phyloP scores from a whole-genome alignment of 306 rosid genomes.

The Prosopis cineraria region DNA sequence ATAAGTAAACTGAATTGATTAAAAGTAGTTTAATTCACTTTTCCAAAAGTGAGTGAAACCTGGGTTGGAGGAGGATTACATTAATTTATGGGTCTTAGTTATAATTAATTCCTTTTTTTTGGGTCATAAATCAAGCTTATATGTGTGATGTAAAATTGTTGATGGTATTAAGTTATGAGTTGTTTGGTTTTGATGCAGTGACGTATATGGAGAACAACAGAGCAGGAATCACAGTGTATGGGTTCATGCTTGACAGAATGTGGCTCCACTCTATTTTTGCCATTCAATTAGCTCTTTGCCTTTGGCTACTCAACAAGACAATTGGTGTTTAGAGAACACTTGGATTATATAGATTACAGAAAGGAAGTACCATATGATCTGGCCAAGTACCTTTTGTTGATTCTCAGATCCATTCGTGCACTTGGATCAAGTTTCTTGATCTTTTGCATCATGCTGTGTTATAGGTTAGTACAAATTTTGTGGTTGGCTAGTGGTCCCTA shows the following conservation, averaged over 20 bases:
- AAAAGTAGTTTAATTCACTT: background rate
- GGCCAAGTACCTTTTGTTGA: background rate
- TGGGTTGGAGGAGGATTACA: background rate
- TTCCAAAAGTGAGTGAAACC: background rate
- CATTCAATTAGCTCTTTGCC: slow-evolving; percentile 72
- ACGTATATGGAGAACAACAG: slow-evolving; percentile 81
- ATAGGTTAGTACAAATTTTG: background rate
- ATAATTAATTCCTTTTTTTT: background rate
- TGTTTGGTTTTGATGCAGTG: slow-evolving; percentile 54
- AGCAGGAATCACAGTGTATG: slow-evolving; percentile 83
- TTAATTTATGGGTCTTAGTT: background rate
- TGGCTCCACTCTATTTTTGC: slow-evolving; percentile 93
- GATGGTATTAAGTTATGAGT: background rate
- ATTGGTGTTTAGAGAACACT: slow-evolving; percentile 48
- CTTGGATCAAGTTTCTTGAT: background rate
- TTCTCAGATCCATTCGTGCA: background rate
- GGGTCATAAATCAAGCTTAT: background rate
- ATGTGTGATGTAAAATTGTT: background rate
- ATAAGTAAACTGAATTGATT: background rate
- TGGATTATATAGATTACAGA: background rate
- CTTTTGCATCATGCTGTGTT: background rate
- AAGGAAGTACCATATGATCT: slow-evolving; percentile 12
- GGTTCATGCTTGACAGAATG: slow-evolving; percentile 83
- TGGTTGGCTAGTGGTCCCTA: background rate
- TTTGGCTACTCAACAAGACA: slow-evolving; percentile 93